These are phyloP conservation scores for Rhytidhysteron rufulum DNA, from an alignment of 2,329 filamentous ascomycete genomes.

Conservation along the genomic window DNA sequence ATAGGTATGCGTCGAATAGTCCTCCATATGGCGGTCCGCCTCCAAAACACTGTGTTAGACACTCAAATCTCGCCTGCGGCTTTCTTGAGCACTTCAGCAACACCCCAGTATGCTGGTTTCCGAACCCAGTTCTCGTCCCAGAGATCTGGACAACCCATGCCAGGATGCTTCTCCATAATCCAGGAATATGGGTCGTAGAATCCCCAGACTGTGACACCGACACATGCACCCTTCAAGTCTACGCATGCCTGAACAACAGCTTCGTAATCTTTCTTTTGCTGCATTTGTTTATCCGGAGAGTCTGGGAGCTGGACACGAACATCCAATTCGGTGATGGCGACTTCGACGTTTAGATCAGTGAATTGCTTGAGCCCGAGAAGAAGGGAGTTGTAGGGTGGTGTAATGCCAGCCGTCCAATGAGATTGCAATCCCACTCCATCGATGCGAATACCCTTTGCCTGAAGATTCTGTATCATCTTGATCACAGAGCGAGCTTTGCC, in stretches of 20 bases:
- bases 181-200: constrained; percentile 39
- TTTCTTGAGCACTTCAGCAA: constrained; percentile 22
- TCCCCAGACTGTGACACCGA: constrained; percentile 41
- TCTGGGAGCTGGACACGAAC: constrained; percentile 50
- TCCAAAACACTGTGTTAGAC: too few species aligned
- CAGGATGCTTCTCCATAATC: constrained; percentile 32
- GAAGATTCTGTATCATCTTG: constrained; percentile 30
- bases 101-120: constrained; percentile 35
- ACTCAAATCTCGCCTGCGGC: too few species aligned
- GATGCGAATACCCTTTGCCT: constrained; percentile 43
- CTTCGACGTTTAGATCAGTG: constrained; percentile 51
- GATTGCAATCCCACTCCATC: constrained; percentile 61
- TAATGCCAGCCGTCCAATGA: constrained; percentile 56
- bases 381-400: constrained; percentile 44
- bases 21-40: too few species aligned
- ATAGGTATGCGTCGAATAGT: too few species aligned
- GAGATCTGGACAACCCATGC: constrained; percentile 32
- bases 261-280: constrained; percentile 50
- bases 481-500: constrained; percentile 40
- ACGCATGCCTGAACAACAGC: constrained; percentile 33
- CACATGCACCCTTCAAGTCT: constrained; percentile 30
- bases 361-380: constrained; percentile 49
- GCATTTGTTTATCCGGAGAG: constrained; percentile 35
- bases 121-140: constrained; percentile 21
- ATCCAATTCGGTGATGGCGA: constrained; percentile 61